Conservation (phyloP, 805 yeast genomes). For the Spencermartinsiella europaea region DNA sequence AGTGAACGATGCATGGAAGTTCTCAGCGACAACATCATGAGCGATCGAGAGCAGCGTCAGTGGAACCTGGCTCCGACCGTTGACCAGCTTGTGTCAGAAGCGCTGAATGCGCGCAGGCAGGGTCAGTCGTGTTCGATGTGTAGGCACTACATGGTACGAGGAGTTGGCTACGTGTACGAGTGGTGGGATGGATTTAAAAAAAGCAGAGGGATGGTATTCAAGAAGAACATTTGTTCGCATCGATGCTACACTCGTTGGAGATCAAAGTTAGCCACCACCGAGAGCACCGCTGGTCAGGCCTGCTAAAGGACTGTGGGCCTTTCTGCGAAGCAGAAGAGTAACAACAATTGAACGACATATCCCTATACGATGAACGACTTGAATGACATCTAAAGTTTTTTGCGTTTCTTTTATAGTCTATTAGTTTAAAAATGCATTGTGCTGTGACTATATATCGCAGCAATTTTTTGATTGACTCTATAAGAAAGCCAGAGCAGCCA, state of each 20-base stretch:
- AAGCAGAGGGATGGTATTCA: slow-evolving; percentile 5
- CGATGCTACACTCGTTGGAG: slow-evolving; percentile 3
- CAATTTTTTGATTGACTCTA: background rate
- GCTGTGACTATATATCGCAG: no score
- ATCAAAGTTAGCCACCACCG: background rate
- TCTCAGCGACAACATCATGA: slow-evolving; percentile 2
- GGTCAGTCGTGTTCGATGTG: slow-evolving; percentile 30
- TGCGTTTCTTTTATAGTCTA: no score
- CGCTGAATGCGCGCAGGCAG: slow-evolving; percentile 15
- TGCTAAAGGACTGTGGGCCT: background rate
- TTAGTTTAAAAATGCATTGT: no score
- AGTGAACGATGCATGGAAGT: slow-evolving; percentile 9
- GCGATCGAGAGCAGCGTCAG: slow-evolving; percentile 15
- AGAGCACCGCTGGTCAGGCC: background rate
- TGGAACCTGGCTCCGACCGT: slow-evolving; percentile 21
- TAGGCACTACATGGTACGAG: slow-evolving; percentile 20
- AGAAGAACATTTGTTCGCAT: slow-evolving; percentile 11
- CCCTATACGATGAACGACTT: no score
- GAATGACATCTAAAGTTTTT: no score
- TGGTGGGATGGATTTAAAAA: slow-evolving; percentile 30
- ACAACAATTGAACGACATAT: no score
- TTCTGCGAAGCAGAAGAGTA: background rate
- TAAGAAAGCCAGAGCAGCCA: no score
- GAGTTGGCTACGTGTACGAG: slow-evolving; percentile 26
- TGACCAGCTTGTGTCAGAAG: slow-evolving; percentile 18